Evolutionary conservation across 345 rosid species (phyloP).

Genomic region (Rhizophora apiculata): DNA sequence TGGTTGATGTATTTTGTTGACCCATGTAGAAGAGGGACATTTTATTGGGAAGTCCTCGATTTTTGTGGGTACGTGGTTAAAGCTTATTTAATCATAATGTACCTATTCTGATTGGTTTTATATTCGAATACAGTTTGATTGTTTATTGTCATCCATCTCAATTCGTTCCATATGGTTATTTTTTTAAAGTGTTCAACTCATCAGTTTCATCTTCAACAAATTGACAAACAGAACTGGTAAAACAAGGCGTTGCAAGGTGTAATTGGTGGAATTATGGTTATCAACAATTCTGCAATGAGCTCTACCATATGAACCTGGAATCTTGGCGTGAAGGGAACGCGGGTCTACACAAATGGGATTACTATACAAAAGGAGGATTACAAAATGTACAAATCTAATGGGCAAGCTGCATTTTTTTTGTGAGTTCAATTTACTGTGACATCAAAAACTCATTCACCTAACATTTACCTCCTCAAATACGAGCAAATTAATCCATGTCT

Average conservation of each 20-base stretch:
- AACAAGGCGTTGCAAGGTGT: too few species aligned
- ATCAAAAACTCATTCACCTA: too few species aligned
- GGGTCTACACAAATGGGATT: too few species aligned
- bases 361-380: too few species aligned
- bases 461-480: background rate
- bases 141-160: background rate
- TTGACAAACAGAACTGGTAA: too few species aligned
- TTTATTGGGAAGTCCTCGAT: slow-evolving; percentile 7
- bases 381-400: too few species aligned
- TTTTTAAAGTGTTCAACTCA: background rate
- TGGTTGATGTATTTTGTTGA: slow-evolving; percentile 11
- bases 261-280: too few species aligned
- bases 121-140: slow-evolving; percentile 7
- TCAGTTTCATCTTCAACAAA: background rate
- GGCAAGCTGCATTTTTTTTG: too few species aligned
- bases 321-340: too few species aligned
- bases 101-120: slow-evolving; percentile 10
- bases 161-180: background rate
- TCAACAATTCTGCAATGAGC: too few species aligned
- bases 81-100: background rate
- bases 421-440: too few species aligned
- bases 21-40: background rate
- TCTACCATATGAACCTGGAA: too few species aligned
- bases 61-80: slow-evolving; percentile 10
- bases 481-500: background rate